Base-by-base conservation (phyloP, 192 early-diverging fungal species). In the Coemansia sp. region DNA sequence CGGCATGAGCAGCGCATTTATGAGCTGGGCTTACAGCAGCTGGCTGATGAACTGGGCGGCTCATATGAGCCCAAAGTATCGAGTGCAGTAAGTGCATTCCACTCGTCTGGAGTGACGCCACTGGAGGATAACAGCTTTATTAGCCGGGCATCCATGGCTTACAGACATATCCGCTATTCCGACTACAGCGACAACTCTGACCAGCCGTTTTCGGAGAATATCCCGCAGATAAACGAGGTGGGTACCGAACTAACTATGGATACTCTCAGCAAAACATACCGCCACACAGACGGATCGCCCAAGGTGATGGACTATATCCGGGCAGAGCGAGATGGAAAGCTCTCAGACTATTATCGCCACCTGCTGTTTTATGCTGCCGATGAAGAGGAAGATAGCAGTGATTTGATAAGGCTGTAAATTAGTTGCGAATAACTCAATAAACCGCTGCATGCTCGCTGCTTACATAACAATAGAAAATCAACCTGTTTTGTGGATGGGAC, bases 1-100 rank as follows among this genome's bases (percentile, higher is more conserved):
- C 37, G 38, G n/a, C 71, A 59, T 5, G 64, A 63, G 45, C 63
- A 73, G 56, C 63, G 61, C 3, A 73, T 73, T 19, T 73, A 73
- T 31, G 71, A 73, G 55, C 64, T 73, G 18, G 71, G 71, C 5
- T 41, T 73, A 55, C 71, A 73, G 47, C 71, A 73, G 56, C 57
- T 73, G 21, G 71, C 71, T 6, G 71, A 73, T 14, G 71, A 73
- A 56, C 60, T 73, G 13, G 71, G 71, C 40, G 71, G 71, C 10
- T 67, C 71, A 12, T 73, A 73, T 15, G 71, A 73, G 56, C 71
- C 71, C 37, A 73, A 73, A 46, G 10, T 50, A 5, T 73, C 71
- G 9, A 67, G 55, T 11, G 61, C 64, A 14, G 42, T 59, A 12
- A 73, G 71, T 33, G 59, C 59, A 21, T 67, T 73, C 51, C 55